Percentiles rank a stretch among this genome's conserved stretches.
Conservation (phyloP, 768 basidiomycete genomes). For the Tulasnella calospora region DNA sequence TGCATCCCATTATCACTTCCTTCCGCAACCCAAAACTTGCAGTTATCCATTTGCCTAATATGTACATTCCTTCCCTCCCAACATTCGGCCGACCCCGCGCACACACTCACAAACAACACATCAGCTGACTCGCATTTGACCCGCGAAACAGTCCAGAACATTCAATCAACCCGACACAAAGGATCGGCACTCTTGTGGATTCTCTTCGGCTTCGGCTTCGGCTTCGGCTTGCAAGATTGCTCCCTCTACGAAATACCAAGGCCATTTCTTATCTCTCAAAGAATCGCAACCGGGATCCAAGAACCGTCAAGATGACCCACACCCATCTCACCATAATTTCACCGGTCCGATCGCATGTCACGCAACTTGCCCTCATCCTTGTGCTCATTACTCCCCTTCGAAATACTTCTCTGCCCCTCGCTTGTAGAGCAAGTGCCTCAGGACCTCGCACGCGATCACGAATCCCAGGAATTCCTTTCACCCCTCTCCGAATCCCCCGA, state of each 20-base stretch:
- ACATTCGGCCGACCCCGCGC: neutral
- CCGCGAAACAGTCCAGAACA: neutral
- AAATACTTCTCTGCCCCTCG: neutral
- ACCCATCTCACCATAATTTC: neutral
- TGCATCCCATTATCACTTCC: neutral
- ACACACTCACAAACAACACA: neutral
- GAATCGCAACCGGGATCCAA: neutral
- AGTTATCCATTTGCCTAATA: neutral
- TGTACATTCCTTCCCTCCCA: neutral
- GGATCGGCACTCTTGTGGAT: neutral
- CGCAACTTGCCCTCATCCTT: neutral
- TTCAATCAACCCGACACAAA: neutral
- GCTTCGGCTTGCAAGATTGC: too few species aligned
- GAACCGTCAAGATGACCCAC: neutral
- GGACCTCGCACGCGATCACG: neutral
- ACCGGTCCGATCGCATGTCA: neutral
- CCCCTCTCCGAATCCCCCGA: neutral
- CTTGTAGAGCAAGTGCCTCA: neutral
- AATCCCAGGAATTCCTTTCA: neutral
- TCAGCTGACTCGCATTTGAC: neutral
- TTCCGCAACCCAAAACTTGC: neutral
- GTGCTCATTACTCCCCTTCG: neutral
- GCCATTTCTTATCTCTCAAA: neutral
- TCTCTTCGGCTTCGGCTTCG: too few species aligned
- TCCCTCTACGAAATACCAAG: too few species aligned